Base-by-base conservation (phyloP, 1,284 basidiomycete species). In the Ceratobasidium theobromae region DNA sequence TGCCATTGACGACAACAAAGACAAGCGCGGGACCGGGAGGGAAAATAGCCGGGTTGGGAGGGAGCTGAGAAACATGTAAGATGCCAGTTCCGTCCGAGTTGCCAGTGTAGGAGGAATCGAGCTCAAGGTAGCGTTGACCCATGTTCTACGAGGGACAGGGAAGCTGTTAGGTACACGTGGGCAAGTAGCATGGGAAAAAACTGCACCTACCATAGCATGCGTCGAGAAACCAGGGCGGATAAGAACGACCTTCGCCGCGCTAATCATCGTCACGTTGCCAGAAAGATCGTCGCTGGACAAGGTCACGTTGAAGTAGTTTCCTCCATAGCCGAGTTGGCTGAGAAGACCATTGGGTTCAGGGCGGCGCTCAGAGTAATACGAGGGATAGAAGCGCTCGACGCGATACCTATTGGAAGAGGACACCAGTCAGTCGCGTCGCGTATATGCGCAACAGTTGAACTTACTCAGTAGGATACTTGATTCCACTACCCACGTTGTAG, bases 181-280 rank as follows among this genome's bases (percentile, higher is more conserved):
- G 23, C 9, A 8, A 16, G 33, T 5, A 53, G n/a, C 6, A 35
- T 45, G 9, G 9, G 18, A 8, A 35, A 45, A 32, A 28, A 53
- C 35, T 46, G 32, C n/a, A 74, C 80, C 57, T 55, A 85, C 84
- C 79, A 97, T 91, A 25, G 87, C 94, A 76, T 98, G 95, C 0
- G 94, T 98, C 0, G 92, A 93, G 80, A 95, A 98, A 8, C 95
- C 95, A 27, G 87, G 84, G 67, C 96, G 89, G 69, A 92, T 81
- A 71, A 98, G 77, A 67, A 87, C 85, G 21, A 95, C 89, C 18
- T 86, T 89, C 41, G 94, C 90, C 72, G 80, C 80, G 70, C 81
- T 76, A 43, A 82, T 74, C 71, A 83, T 84, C 12, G 87, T 88
- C 2, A 88, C 88, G 60, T 82, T 80, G 71, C 89, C 87, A 23